Conservation (phyloP, 192 early-diverging fungal genomes). For the Entrophospora sp. region DNA sequence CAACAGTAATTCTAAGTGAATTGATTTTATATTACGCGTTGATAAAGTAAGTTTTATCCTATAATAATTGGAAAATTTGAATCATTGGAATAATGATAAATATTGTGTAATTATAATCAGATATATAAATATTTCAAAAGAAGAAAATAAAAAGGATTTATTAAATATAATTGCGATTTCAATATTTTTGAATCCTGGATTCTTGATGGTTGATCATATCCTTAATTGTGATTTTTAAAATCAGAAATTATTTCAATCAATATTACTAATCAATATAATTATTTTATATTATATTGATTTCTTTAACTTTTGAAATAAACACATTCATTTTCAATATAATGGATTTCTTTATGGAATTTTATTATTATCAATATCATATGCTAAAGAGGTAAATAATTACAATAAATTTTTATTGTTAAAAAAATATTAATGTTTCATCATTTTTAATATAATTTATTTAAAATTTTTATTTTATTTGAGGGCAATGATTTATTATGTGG, state of each 20-base stretch:
- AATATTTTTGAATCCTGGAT: slow-evolving; percentile 58
- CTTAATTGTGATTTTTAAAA: slow-evolving; percentile 22
- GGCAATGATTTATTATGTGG: slow-evolving; percentile 56
- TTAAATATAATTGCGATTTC: slow-evolving; percentile 45
- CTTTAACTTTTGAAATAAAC: slow-evolving; percentile 20
- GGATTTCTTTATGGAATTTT: slow-evolving; percentile 85
- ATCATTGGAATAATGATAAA: too few species aligned
- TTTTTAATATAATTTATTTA: neutral
- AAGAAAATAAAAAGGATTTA: slow-evolving; percentile 8
- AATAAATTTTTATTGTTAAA: neutral
- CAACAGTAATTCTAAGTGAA: slow-evolving; percentile 76
- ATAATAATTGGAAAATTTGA: too few species aligned
- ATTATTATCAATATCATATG: slow-evolving; percentile 65
- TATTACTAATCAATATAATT: too few species aligned
- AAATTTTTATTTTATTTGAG: slow-evolving; percentile 25
- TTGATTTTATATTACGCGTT: slow-evolving; percentile 65
- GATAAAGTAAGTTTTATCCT: slow-evolving; percentile 47
- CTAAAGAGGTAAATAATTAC: slow-evolving; percentile 35
- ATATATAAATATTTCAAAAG: neutral
- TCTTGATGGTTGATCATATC: slow-evolving; percentile 86
- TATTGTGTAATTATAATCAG: too few species aligned
- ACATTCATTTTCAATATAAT: slow-evolving; percentile 96
- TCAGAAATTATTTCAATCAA: too few species aligned
- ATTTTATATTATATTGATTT: neutral
- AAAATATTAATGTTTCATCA: neutral